These are phyloP conservation scores for Chlorella variabilis DNA, from an alignment of 163 green algal genomes.

Conservation along the genomic window DNA sequence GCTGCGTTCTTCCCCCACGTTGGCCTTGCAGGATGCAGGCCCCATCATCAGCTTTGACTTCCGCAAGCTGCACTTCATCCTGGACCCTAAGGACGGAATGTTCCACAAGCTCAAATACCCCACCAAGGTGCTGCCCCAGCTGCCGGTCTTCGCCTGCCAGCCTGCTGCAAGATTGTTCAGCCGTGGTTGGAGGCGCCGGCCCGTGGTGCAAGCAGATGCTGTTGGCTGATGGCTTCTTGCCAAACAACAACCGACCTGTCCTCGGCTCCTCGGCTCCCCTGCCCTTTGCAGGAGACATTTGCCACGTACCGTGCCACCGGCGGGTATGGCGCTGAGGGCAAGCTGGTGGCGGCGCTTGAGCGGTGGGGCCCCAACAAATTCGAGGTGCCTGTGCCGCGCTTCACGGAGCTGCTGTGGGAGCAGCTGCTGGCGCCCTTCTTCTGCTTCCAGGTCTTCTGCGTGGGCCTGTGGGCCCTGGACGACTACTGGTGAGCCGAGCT, in stretches of 20 bases:
- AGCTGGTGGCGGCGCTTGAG: constrained; percentile 69
- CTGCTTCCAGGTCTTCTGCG: constrained; percentile 96
- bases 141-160: neutral
- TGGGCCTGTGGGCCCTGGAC: constrained; percentile 92
- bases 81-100: constrained; percentile 42
- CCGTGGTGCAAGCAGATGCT: no score
- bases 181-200: no score
- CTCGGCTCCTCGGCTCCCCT: no score
- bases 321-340: constrained; percentile 58
- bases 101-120: constrained; percentile 85
- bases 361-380: constrained; percentile 87
- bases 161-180: neutral
- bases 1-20: neutral
- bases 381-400: constrained; percentile 85
- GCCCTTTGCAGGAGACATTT: constrained; percentile 54
- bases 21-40: constrained; percentile 41
- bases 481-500: constrained; percentile 81
- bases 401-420: constrained; percentile 80
- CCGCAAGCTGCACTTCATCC: constrained; percentile 83
- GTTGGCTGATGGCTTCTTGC: no score
- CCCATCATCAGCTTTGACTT: constrained; percentile 81
- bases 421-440: constrained; percentile 95
- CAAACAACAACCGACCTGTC: no score
- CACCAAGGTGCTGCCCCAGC: constrained; percentile 47
- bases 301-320: constrained; percentile 45